phyloP scores from a whole-genome alignment of 306 rosid genomes.

The Casuarina cunninghamiana region DNA sequence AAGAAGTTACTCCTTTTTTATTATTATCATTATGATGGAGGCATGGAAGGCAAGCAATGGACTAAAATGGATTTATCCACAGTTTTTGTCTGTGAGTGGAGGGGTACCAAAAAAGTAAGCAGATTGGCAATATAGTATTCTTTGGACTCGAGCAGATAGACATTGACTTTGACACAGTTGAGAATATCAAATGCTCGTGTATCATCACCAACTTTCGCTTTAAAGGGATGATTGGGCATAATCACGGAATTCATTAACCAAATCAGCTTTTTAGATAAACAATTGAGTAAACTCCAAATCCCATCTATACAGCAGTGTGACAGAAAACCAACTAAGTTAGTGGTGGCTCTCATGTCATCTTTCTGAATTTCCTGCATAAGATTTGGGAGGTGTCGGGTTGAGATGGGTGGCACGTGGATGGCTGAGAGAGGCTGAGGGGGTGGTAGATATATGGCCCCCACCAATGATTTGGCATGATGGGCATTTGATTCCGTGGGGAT shows the following conservation, averaged over 20 bases:
- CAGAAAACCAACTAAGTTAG: conserved; percentile 36
- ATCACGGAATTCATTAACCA: conserved; percentile 28
- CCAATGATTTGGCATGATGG: conserved; percentile 87
- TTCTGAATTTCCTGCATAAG: background rate
- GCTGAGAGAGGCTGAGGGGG: conserved; percentile 7
- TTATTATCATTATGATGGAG: background rate
- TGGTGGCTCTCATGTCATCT: conserved; percentile 55
- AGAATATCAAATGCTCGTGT: conserved; percentile 9
- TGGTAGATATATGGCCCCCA: conserved; percentile 52
- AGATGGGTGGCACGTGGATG: conserved; percentile 32
- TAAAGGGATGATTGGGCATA: conserved; percentile 36
- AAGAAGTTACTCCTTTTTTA: background rate
- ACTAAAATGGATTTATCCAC: conserved; percentile 22
- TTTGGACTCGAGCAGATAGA: conserved; percentile 49
- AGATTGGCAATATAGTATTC: background rate
- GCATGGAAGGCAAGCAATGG: conserved; percentile 2
- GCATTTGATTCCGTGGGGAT: conserved; percentile 76
- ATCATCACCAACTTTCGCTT: conserved; percentile 24
- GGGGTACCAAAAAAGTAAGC: conserved; percentile 30
- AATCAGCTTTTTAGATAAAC: conserved; percentile 24
- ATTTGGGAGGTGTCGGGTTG: conserved; percentile 21
- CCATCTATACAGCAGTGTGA: conserved; percentile 31
- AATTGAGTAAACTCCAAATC: conserved; percentile 28
- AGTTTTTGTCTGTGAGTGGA: conserved; percentile 45
- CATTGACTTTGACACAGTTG: conserved; percentile 54